Evolutionary conservation across 176 grass and related monocot genomes (phyloP).

Genomic region (Alopecurus myosuroides): DNA sequence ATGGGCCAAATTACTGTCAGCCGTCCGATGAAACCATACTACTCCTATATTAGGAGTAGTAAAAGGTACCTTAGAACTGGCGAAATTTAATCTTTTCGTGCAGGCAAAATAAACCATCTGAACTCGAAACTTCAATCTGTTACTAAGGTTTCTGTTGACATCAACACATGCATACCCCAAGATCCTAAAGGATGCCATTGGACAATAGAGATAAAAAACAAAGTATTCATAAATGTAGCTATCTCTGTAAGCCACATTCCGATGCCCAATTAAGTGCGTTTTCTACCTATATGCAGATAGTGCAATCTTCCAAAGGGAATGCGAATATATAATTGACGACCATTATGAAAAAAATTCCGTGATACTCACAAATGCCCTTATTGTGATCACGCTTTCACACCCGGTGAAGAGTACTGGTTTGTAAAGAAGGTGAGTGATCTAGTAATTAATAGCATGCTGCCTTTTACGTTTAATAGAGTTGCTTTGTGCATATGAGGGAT

Average conservation of each 20-base stretch:
- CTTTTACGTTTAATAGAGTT: conserved; percentile 4
- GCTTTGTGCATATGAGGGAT: conserved; percentile 1
- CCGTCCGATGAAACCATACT: too few species aligned
- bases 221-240: conserved; percentile 22
- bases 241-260: conserved; percentile 9
- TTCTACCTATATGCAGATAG: conserved; percentile 40
- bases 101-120: conserved; percentile 72
- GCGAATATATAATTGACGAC: conserved; percentile 71
- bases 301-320: conserved; percentile 70
- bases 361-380: conserved; percentile 81
- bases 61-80: too few species aligned
- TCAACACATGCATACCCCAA: conserved; percentile 64
- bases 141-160: conserved; percentile 36
- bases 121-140: conserved; percentile 66
- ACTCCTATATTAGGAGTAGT: too few species aligned
- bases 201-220: conserved; percentile 86
- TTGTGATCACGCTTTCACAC: conserved; percentile 83
- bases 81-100: background rate
- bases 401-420: conserved; percentile 83
- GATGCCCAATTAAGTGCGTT: conserved; percentile 3
- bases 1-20: too few species aligned
- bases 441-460: background rate
- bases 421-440: conserved; percentile 59
- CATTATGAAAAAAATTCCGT: conserved; percentile 82
- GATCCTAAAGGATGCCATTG: conserved; percentile 67